Evolutionary conservation across 306 rosid genomes (phyloP), one percentile per base, ranked within the genome.

Genomic region (Inga leiocalycina): DNA sequence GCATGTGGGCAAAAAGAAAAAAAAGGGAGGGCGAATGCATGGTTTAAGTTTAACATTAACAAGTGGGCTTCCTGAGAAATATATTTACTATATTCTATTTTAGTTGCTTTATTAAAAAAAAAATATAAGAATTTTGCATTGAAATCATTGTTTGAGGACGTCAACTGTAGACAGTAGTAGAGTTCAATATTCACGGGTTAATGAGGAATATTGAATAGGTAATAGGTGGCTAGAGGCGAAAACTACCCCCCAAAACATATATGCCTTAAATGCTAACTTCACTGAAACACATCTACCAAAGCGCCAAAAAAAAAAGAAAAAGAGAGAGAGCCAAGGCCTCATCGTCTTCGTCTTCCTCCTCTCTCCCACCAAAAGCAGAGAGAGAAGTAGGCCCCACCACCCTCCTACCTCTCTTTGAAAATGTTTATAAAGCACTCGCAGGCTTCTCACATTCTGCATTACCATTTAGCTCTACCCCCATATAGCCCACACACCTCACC

Each of bases 391-490:
- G 88, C 41, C 87, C 83, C 81, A 82, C 83, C 76, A 80, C 16
- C 22, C 44, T 32, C 52, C 80, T 35, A 8, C 44, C 71, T 10
- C 82, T 56, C 88, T 82, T 13, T 84, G 74, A 76, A 85, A 85
- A 45, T 82, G 85, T 85, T 85, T 88, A 85, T 85, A 88, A 85
- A 85, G 59, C 76, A 71, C 0, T 41, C 34, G 17, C 80, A 78
- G 5, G 10, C 46, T 32, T 83, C 65, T 34, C 78, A 74, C 24
- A 57, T 16, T 10, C 78, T 79, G 69, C 75, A 71, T 70, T 70
- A 16, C 71, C 49, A 71, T 74, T 73, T 65, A 52, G 45, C 67
- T 87, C 70, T 45, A 67, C 43, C 80, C 32, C 84, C 76, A 70
- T 61, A 24, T 19, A 64, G 5, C 5, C 65, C 49, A 51, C 67